Base-by-base conservation (phyloP, 208 protist genomes). In the Acanthamoeba sp. region DNA sequence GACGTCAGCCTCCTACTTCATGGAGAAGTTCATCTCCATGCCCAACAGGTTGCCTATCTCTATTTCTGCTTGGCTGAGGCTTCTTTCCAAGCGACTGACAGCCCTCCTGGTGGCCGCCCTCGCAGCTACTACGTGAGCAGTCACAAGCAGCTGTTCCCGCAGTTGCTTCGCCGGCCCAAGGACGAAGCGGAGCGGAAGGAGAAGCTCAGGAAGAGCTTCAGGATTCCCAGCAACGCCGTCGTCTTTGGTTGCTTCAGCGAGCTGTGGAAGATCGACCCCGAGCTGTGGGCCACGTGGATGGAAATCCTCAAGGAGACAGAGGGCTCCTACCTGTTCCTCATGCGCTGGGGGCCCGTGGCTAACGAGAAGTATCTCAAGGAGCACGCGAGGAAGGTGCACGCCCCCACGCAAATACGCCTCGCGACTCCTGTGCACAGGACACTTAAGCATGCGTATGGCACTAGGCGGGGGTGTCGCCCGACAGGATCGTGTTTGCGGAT, bases 201-300 rank as follows among this genome's bases (percentile, higher is more conserved):
- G 29, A 38, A 32, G 6, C n/a, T 62, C 0, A 40, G 78, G 5
- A 10, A 29, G 78, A 32, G 16, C 5, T 87, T 59, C 78, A 59
- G 36, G 27, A 87, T 87, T 24, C 78, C 78, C 16, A 34, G 4
- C 42, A 27, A 87, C n/a, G 78, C 78, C 20, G 32, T 59, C 5
- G 78, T 87, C 18, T 87, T 87, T 36, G 78, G 78, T 2, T 87
- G 78, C 29, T 59, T 87, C 78, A 87, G 78, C 42, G 45, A 87
- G 22, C 38, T 87, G n/a, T 87, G 78, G 78, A 87, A 59, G 78
- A n/a, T 87, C 45, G 78, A 87, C 45, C 78, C 78, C 38, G 78
- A 87, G 45, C 24, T 59, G 20, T 87, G 78, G 78, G 45, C 12
- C 45, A 87, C 78, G 45, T 87, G 78, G 78, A 87, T 87, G 78